Base-by-base conservation (phyloP, 2,329 filamentous ascomycete species). In the Pleurostoma richardsiae region DNA sequence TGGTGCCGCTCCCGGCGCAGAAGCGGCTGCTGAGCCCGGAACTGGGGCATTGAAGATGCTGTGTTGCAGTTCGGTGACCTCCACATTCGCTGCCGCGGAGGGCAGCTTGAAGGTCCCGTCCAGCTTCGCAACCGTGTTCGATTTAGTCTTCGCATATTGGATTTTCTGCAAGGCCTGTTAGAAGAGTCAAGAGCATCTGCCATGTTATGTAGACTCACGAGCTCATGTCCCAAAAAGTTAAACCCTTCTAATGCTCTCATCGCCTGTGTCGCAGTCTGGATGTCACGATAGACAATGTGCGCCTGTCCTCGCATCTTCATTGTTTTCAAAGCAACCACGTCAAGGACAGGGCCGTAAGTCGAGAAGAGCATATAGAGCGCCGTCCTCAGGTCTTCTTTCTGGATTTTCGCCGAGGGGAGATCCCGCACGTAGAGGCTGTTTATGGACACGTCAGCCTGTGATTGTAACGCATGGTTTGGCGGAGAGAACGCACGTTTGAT, bases 271-370 rank as follows among this genome's bases (percentile, higher is more conserved):
- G 90, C 90, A n/a, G 89, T 83, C 55, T 96, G 87, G 31, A 92
- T 76, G 64, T 99, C 92, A 49, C 88, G 82, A 65, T 90, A 97
- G 10, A 94, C 87, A 50, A 99, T 74, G 61, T 97, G 94, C 51
- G 94, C 94, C 69, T 99, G 94, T 3, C 94, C 94, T 43, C 94
- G 86, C 91, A 97, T 96, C 70, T 90, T 90, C 65, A 77, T 77
- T 1, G 89, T 95, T 71, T 90, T 95, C 57, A 96, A 75, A 30
- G 89, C 88, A 42, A 96, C 87, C 26, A 99, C 82, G 63, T 99
- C 94, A 49, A 99, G 80, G 11, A 99, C 87, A 1, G 90, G 83
- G 39, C 94, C 94, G 63, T 96, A 95, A 10, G 90, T 95, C 8
- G 90, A 90, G 66, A 97, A 97, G 10, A 97, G 79, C 66, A 90